phyloP scores from a whole-genome alignment of 768 basidiomycete species.

The Cyathus striatus region DNA sequence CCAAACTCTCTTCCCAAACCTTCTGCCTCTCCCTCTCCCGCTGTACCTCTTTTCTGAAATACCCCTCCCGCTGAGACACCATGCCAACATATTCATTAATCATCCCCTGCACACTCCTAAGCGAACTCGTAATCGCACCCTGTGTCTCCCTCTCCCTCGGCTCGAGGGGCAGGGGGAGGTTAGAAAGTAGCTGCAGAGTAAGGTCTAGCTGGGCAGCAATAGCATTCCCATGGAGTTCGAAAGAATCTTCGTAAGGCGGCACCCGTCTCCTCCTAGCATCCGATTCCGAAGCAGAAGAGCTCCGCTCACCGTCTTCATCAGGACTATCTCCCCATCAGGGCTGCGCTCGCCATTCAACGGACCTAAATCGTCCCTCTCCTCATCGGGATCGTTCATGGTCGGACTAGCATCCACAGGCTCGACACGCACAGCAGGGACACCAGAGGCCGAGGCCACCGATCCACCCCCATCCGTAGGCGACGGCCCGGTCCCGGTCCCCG shows the following conservation, averaged over 20 bases:
- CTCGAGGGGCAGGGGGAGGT: constrained; percentile 28
- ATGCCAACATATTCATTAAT: constrained; percentile 67
- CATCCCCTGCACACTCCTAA: constrained; percentile 50
- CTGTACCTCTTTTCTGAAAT: constrained; percentile 62
- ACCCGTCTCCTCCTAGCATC: constrained; percentile 26
- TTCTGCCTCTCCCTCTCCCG: constrained; percentile 58
- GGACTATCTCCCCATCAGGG: constrained; percentile 24
- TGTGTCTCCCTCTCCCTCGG: constrained; percentile 22
- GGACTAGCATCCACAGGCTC: constrained; percentile 13
- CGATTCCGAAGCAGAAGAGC: constrained; percentile 32
- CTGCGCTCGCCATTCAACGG: constrained; percentile 15
- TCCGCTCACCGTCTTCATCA: constrained; percentile 31
- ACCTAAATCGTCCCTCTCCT: constrained; percentile 11
- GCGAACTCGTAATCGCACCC: constrained; percentile 55
- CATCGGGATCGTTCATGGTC: constrained; percentile 14
- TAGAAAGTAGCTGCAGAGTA: constrained; percentile 56
- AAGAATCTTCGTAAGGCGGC: constrained; percentile 55
- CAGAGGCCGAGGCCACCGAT: not conserved
- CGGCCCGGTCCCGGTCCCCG: not conserved
- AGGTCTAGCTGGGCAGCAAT: constrained; percentile 76
- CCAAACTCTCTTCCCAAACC: constrained; percentile 90
- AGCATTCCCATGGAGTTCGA: constrained; percentile 68
- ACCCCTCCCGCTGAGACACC: constrained; percentile 74
- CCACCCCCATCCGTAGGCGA: not conserved
- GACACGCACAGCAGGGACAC: constrained; percentile 9